Evolutionary conservation across 768 basidiomycete species (phyloP), one percentile per base, ranked within the genome.

Genomic region (Macrolepiota fuliginosa): DNA sequence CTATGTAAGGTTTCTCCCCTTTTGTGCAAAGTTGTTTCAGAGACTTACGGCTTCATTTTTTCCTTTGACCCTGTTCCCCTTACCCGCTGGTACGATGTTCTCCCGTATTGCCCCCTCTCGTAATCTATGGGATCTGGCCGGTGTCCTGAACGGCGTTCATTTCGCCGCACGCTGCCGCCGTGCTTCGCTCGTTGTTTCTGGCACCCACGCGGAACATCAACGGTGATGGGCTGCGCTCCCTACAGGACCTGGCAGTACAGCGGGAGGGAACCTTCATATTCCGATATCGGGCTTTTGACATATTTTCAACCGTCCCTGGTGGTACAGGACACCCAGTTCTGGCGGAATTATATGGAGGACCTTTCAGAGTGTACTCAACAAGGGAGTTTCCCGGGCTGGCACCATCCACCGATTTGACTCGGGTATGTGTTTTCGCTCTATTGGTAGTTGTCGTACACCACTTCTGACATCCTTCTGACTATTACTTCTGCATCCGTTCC

Each of bases 321-420:
- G 68, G 63, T 37, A 68, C 67, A 60, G 63, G 67, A 62, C 53
- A 68, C 62, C 74, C 79, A 24, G 73, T 88, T 22, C 80, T 86
- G 65, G 82, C 87, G n/a, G 87, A 90, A 64, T 79, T 82, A 51
- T 87, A 81, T 62, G 88, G 90, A 3, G 87, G 86, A 0, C 69
- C 81, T 9, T 91, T 91, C 76, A 80, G 78, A 66, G 83, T 91
- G 17, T 89, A 87, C 67, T 87, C 87, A 19, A 89, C 90, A 0
- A 85, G 89, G 63, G 86, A 88, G 72, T 91, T 90, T 70, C 90
- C 89, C 0, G 89, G 90, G 1, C 68, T 91, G 40, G 79, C 77
- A 36, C 81, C 87, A 1, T 89, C 89, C 5, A 91, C 89, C 0
- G 84, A 87, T 29, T 73, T 91, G 58, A 90, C 87, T 25, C 88